Percentiles rank a stretch among this genome's conserved stretches.
Conservation (phyloP, 2,329 filamentous ascomycete species). For the Dothideomycetes sp. region DNA sequence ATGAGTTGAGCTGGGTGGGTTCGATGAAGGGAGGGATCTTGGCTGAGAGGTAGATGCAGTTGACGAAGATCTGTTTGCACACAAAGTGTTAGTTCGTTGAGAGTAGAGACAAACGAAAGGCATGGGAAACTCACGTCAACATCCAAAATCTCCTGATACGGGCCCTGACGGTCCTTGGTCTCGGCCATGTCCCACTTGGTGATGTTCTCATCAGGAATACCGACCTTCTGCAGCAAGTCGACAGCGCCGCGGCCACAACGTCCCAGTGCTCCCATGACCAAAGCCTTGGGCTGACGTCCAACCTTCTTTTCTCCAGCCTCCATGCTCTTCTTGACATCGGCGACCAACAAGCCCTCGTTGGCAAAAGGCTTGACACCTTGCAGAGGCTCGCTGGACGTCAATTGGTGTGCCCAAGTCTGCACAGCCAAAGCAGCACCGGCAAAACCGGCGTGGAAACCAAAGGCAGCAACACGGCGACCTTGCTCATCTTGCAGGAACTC, state of each 20-base stretch:
- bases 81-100: too few relatives aligned
- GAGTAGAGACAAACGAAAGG: conserved; percentile 62
- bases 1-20: conserved; percentile 54
- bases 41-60: conserved; percentile 78
- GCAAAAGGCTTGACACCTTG: conserved; percentile 59
- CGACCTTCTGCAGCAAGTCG: conserved; percentile 66
- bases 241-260: conserved; percentile 80
- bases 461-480: conserved; percentile 62
- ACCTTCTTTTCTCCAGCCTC: conserved; percentile 56
- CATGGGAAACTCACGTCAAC: conserved; percentile 27
- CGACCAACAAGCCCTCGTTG: conserved; percentile 64
- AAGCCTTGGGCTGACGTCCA: conserved; percentile 60
- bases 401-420: conserved; percentile 75
- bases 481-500: conserved; percentile 73
- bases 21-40: conserved; percentile 78
- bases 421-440: conserved; percentile 54
- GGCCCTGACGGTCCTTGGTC: conserved; percentile 53
- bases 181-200: conserved; percentile 70
- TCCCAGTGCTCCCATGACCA: conserved; percentile 71
- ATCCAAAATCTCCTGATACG: conserved; percentile 29
- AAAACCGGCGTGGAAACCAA: conserved; percentile 65
- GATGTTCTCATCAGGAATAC: conserved; percentile 61
- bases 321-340: conserved; percentile 63
- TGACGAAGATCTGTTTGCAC: conserved; percentile 54
- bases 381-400: conserved; percentile 56